Evolutionary conservation across 495 filamentous ascomycete genomes (phyloP).

Genomic region (Neurospora hispaniola): DNA sequence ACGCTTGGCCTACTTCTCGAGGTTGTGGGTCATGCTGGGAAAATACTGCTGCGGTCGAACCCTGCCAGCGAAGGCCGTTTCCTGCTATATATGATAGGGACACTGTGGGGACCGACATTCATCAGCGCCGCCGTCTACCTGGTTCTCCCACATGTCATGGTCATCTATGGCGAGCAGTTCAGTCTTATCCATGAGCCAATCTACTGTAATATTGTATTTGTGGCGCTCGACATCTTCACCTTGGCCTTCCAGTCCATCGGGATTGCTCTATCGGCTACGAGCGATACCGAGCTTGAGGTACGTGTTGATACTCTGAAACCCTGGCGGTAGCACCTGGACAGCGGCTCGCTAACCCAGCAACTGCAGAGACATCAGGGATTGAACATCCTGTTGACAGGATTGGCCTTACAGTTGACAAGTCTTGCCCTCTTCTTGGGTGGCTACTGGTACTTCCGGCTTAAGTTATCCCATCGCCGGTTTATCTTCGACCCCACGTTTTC

Average conservation of each 20-base stretch:
- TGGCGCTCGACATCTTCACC: constrained; percentile 19
- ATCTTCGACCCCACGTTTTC: constrained; percentile 21
- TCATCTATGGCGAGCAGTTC: constrained; percentile 29
- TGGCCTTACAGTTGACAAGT: constrained; percentile 27
- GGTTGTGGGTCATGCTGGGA: constrained; percentile 30
- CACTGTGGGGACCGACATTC: constrained; percentile 27
- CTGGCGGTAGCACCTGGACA: background rate
- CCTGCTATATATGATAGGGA: constrained; percentile 29
- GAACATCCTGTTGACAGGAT: constrained; percentile 23
- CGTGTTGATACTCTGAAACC: background rate
- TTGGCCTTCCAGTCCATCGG: constrained; percentile 29
- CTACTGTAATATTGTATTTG: constrained; percentile 22
- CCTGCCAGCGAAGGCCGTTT: constrained; percentile 18
- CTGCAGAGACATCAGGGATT: constrained; percentile 22
- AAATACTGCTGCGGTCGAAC: constrained; percentile 23
- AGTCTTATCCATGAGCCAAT: constrained; percentile 18
- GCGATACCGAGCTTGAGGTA: constrained; percentile 11
- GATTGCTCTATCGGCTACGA: constrained; percentile 13
- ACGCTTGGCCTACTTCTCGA: constrained; percentile 27
- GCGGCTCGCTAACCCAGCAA: background rate
- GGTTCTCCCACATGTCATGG: constrained; percentile 27
- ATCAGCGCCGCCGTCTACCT: constrained; percentile 26
- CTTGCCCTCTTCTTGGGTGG: constrained; percentile 21
- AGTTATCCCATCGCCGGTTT: constrained; percentile 22
- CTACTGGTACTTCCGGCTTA: constrained; percentile 22